Base-by-base conservation (phyloP, 495 filamentous ascomycete species). In the Daldinia bambusicola region DNA sequence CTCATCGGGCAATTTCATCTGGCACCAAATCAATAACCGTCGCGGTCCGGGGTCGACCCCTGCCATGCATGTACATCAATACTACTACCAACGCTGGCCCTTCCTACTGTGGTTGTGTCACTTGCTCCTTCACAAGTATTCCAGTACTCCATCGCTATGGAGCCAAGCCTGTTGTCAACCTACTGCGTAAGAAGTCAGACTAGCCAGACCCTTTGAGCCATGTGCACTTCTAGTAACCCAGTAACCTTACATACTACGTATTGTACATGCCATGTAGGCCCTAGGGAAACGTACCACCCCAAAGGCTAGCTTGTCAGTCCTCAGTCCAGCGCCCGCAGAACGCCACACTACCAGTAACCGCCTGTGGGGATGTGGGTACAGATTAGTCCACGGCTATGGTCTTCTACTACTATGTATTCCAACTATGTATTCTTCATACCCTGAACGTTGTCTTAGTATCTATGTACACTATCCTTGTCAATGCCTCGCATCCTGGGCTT, bases 1-100 rank as follows among this genome's bases (percentile, higher is more conserved):
- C 67, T 74, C 72, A 78, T 80, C 78, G 78, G 78, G 77, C 78
- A 80, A 80, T 80, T 80, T 80, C 74, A 78, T 79, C 78, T 76
- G 72, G 77, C 74, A 75, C 74, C 69, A 69, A 58, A 72, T 61
- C 51, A 72, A 65, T 75, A 77, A 76, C 75, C 75, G 75, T 75
- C 75, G 59, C 66, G 69, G 71, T 67, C 63, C 70, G 66, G 69
- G 66, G 66, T 64, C 31, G 37, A 69, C 65, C 76, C 76, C 63
- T 67, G 72, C 68, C 48, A 22, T 72, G 70, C 70, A 72, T 66
- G 68, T 72, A 66, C 70, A 58, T 72, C 52, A 60, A 72, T 72
- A 41, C 70, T 72, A 68, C 70, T 61, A 65, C 70, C 61, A 65
- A 72, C 70, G 70, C 70, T 68, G 60, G 55, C 70, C 60, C 64